Evolutionary conservation across 441 rosid genomes (phyloP).

Genomic region (Omphalea diandra): DNA sequence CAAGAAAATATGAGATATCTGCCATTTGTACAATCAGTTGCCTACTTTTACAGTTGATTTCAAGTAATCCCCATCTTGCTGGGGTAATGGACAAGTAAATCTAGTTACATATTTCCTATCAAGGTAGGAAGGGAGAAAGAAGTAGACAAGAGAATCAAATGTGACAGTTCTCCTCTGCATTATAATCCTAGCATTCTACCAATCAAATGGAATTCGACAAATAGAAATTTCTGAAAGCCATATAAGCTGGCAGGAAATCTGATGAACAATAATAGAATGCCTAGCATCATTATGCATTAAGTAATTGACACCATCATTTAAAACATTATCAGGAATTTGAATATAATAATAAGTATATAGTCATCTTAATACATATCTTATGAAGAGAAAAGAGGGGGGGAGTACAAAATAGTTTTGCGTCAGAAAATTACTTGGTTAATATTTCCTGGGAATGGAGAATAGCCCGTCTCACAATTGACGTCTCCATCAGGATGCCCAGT

Average conservation of each 20-base stretch:
- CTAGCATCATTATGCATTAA: conserved; percentile 1
- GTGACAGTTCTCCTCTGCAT: no score
- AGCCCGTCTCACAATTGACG: conserved; percentile 7
- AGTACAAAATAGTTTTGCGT: not conserved
- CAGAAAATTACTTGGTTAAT: conserved; percentile 75
- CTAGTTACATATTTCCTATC: not conserved
- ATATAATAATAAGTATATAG: not conserved
- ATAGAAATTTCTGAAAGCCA: not conserved
- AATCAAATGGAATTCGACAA: no score
- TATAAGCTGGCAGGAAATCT: no score
- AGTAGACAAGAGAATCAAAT: not conserved
- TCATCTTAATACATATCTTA: not conserved
- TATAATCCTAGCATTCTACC: no score
- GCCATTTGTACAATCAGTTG: not conserved
- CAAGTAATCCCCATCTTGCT: not conserved
- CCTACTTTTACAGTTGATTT: not conserved
- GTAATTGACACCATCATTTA: not conserved
- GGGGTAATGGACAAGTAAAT: not conserved
- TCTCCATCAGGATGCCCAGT: conserved; percentile 42
- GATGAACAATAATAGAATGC: not conserved
- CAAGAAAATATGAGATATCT: not conserved
- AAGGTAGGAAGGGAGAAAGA: not conserved
- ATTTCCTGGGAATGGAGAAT: conserved; percentile 72
- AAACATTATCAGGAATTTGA: not conserved
- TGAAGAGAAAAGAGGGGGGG: not conserved